Evolutionary conservation across 257 asterid species (phyloP).

Genomic region (Echites panduratus): DNA sequence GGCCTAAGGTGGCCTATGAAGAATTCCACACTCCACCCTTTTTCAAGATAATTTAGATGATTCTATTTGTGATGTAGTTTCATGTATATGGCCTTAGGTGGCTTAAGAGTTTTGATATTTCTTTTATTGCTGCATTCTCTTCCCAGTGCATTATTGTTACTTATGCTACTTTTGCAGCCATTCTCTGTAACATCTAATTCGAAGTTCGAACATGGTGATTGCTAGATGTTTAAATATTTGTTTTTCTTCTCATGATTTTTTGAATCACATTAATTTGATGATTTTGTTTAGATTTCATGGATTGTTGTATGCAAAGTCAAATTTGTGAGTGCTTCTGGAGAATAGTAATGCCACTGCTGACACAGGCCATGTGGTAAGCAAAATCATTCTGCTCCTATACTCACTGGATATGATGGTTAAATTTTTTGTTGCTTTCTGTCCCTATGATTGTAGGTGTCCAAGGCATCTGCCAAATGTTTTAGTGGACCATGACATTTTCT

Average conservation of each 20-base stretch:
- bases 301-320: constrained; percentile 75
- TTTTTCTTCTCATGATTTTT: not conserved
- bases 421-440: constrained; percentile 78
- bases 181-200: not conserved
- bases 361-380: constrained; percentile 25
- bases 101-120: not conserved
- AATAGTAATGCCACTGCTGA: constrained; percentile 17
- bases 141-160: not conserved
- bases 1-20: too few species aligned
- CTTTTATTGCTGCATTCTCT: not conserved
- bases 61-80: not conserved
- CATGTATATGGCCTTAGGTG: not conserved
- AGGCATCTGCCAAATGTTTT: not conserved
- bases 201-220: not conserved
- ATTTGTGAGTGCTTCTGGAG: constrained; percentile 21
- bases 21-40: not conserved
- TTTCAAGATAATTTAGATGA: not conserved
- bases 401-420: constrained; percentile 92
- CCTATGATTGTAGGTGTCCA: constrained; percentile 81
- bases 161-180: not conserved
- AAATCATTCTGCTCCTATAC: constrained; percentile 48
- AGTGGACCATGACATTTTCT: constrained; percentile 8
- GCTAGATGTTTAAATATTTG: not conserved
- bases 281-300: constrained; percentile 33
- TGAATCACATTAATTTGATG: constrained; percentile 15